phyloP scores from a whole-genome alignment of 129 eudicot species.

The Flaveria trinervia region DNA sequence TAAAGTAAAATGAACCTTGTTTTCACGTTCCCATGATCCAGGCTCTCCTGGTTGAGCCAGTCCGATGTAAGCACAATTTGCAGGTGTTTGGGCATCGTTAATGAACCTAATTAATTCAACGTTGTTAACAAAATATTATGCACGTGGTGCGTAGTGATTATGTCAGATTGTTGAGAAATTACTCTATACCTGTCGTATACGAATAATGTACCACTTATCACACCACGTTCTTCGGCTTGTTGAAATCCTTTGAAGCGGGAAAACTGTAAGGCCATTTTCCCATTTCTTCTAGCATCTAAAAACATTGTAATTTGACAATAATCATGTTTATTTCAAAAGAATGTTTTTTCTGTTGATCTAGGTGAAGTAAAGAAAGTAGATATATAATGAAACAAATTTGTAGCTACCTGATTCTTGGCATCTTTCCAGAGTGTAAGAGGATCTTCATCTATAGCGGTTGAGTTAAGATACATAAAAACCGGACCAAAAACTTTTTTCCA shows the following conservation, averaged over 20 bases:
- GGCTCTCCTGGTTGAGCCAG: conserved; percentile 67
- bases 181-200: conserved; percentile 45
- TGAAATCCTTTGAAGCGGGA: conserved; percentile 51
- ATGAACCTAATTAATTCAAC: conserved; percentile 34
- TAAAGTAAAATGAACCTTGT: conserved; percentile 55
- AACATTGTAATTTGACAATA: background rate
- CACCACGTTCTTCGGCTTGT: conserved; percentile 43
- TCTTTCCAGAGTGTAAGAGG: conserved; percentile 64
- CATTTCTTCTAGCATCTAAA: conserved; percentile 47
- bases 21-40: conserved; percentile 84
- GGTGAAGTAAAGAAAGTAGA: background rate
- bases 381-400: background rate
- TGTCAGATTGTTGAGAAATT: background rate
- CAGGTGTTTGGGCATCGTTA: conserved; percentile 36
- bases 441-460: conserved; percentile 36
- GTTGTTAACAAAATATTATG: background rate
- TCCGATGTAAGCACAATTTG: conserved; percentile 63
- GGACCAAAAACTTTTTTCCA: conserved; percentile 97
- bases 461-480: conserved; percentile 62
- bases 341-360: background rate
- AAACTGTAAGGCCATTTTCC: conserved; percentile 56
- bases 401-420: conserved; percentile 55
- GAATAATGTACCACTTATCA: conserved; percentile 43
- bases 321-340: background rate
- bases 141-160: background rate